Conservation (phyloP, 352 stramenopile species). For the Globisporangium megalacanthum region DNA sequence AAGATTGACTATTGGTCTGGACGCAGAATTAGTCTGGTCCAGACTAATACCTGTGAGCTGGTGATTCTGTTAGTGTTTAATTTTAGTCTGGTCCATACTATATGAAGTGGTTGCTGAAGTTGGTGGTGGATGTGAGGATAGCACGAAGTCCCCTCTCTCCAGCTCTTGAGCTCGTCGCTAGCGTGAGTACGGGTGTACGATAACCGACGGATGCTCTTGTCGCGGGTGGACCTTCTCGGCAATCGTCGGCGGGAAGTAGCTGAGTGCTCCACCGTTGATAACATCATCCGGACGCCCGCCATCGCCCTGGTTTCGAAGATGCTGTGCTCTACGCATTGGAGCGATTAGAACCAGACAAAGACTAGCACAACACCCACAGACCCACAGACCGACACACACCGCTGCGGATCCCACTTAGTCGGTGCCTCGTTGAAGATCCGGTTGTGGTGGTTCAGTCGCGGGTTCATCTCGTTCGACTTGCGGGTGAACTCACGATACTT, state of each 20-base stretch:
- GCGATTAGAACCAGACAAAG: neutral
- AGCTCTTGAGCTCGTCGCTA: conserved; percentile 14
- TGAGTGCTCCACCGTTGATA: conserved; percentile 49
- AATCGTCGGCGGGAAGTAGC: conserved; percentile 58
- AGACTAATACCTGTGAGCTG: no score
- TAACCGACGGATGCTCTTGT: conserved; percentile 63
- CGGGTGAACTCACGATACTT: conserved; percentile 46
- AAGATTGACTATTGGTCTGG: no score
- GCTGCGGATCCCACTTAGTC: conserved; percentile 42
- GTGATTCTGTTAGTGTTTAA: neutral
- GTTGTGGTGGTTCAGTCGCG: conserved; percentile 39
- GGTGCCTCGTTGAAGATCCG: conserved; percentile 71
- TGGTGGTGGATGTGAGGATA: no score
- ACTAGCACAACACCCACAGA: neutral
- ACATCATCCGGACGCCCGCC: conserved; percentile 60
- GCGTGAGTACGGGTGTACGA: conserved; percentile 53
- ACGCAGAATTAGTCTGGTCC: no score
- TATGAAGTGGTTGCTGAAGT: no score
- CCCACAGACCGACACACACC: conserved; percentile 18
- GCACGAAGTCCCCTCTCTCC: no score
- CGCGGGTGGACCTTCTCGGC: conserved; percentile 56
- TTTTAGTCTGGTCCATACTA: no score
- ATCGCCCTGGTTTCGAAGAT: conserved; percentile 67
- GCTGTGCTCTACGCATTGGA: conserved; percentile 37
- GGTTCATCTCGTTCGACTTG: conserved; percentile 43